These are phyloP conservation scores for Nakataea oryzae DNA, from an alignment of 2,329 filamentous ascomycete species.

Conservation along the genomic window DNA sequence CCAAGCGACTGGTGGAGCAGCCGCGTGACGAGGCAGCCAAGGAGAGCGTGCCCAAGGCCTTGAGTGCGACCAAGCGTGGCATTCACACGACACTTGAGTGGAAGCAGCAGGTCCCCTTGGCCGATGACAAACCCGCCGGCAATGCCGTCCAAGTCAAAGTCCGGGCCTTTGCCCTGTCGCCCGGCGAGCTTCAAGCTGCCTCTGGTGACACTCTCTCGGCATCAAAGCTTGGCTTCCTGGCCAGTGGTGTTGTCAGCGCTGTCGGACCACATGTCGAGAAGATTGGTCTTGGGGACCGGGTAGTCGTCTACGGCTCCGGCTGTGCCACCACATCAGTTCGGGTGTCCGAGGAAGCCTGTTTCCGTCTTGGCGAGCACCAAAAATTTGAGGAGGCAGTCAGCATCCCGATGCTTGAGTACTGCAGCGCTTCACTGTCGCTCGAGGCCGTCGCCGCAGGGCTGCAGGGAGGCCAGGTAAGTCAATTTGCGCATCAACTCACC, in stretches of 20 bases:
- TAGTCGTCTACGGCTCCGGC: neutral
- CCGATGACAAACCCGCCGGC: too few species aligned
- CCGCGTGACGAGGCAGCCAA: neutral
- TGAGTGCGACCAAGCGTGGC: neutral
- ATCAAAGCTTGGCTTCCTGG: neutral
- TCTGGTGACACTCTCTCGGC: neutral
- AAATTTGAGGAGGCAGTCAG: neutral
- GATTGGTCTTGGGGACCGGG: neutral
- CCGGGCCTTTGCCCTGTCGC: neutral
- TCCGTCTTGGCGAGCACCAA: neutral
- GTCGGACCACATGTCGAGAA: neutral
- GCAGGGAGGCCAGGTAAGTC: conserved; percentile 1
- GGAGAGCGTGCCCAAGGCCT: neutral
- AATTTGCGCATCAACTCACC: neutral
- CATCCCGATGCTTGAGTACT: neutral
- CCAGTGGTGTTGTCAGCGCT: neutral
- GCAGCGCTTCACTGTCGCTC: neutral
- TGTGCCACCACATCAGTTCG: neutral
- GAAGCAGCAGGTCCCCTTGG: neutral
- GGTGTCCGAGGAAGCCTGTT: neutral
- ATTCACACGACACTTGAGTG: neutral
- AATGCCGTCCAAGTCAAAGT: neutral
- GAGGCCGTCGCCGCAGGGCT: neutral
- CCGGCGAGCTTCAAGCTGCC: neutral
- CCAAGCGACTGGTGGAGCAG: neutral